Conservation (phyloP, 148 eudicot species). For the Gaultheria prostrata region DNA sequence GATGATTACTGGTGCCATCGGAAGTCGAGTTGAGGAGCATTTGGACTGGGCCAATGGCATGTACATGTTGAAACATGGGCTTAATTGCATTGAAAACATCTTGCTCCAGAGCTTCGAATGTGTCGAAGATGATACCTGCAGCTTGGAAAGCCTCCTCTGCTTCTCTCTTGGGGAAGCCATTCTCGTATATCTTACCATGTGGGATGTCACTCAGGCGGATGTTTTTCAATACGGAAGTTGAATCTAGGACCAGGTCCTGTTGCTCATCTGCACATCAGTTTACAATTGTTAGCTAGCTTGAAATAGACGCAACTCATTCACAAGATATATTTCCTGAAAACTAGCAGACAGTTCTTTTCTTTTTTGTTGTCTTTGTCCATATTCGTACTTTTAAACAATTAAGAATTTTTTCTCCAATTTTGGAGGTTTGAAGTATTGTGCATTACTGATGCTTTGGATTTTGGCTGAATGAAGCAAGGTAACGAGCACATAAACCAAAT, state of each 20-base stretch:
- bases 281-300: background rate
- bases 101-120: slow-evolving; percentile 46
- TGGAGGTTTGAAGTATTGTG: background rate
- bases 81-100: slow-evolving; percentile 30
- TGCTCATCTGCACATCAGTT: slow-evolving; percentile 34
- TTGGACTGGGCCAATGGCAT: slow-evolving; percentile 41
- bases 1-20: background rate
- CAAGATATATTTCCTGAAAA: background rate
- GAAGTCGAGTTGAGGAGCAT: slow-evolving; percentile 12
- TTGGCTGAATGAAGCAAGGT: too few species aligned
- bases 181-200: slow-evolving; percentile 26
- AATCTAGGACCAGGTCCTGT: slow-evolving; percentile 32
- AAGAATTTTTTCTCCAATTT: too few species aligned
- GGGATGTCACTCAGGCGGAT: slow-evolving; percentile 30
- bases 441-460: background rate
- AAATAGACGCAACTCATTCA: background rate
- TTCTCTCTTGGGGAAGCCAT: slow-evolving; percentile 24
- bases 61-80: slow-evolving; percentile 23
- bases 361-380: background rate
- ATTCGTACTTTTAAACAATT: too few species aligned
- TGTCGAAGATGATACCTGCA: slow-evolving; percentile 41
- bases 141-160: slow-evolving; percentile 27
- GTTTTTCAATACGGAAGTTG: slow-evolving; percentile 29
- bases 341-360: background rate
- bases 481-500: too few species aligned